phyloP scores from a whole-genome alignment of 75 land plant genomes.

The Sequoia sempervirens region DNA sequence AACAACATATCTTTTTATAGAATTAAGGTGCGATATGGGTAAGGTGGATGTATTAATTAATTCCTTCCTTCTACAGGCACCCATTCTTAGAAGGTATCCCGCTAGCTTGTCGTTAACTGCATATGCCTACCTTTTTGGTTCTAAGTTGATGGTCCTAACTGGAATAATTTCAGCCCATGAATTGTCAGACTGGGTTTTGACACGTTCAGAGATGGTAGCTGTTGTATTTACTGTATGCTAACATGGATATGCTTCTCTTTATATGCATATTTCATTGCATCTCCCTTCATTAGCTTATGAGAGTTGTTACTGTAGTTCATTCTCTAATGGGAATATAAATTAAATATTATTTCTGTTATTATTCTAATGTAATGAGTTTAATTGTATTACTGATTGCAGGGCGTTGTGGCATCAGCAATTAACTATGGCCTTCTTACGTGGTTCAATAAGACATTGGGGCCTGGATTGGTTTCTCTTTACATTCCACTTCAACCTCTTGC shows the following conservation, averaged over 20 bases:
- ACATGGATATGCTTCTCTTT: not conserved
- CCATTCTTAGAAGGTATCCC: constrained; percentile 66
- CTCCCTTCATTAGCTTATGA: not conserved
- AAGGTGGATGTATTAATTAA: not conserved
- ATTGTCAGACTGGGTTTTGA: constrained; percentile 68
- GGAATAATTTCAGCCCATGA: constrained; percentile 50
- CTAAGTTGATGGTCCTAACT: constrained; percentile 57
- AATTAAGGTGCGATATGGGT: not conserved
- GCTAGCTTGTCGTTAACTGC: constrained; percentile 82
- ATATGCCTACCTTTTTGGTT: constrained; percentile 85
- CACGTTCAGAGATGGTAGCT: constrained; percentile 56
- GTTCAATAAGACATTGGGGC: constrained; percentile 90
- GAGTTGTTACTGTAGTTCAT: not conserved
- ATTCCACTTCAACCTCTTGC: constrained; percentile 88
- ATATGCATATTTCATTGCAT: not conserved
- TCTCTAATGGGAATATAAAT: not conserved
- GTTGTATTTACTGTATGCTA: constrained; percentile 84
- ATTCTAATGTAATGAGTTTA: not conserved
- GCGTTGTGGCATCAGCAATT: constrained; percentile 79
- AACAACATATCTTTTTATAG: not conserved
- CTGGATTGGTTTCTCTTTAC: constrained; percentile 86
- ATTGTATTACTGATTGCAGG: constrained; percentile 42
- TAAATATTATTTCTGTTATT: constrained; percentile 6
- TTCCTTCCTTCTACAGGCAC: constrained; percentile 42
- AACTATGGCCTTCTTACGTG: constrained; percentile 87